Evolutionary conservation across 257 asterid species (phyloP).

Genomic region (Fraxinus excelsior): DNA sequence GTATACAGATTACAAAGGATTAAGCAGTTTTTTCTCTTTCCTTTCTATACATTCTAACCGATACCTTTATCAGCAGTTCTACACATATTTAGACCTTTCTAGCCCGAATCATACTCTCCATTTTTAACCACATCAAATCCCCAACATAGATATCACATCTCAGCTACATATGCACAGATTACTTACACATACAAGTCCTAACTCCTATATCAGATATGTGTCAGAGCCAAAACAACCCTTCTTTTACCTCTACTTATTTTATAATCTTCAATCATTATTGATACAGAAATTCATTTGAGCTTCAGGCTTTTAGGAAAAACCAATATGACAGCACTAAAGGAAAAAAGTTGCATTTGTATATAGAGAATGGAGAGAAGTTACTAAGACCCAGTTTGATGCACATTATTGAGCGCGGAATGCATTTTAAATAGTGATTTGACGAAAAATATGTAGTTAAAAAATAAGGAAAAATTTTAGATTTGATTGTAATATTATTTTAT

Average conservation of each 20-base stretch:
- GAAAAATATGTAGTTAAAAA: too few relatives aligned
- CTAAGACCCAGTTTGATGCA: too few relatives aligned
- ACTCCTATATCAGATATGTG: background rate
- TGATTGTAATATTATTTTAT: too few relatives aligned
- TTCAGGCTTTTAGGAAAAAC: background rate
- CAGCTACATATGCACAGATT: background rate
- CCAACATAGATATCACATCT: background rate
- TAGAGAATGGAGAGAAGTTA: background rate
- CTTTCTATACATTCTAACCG: background rate
- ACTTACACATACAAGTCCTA: background rate
- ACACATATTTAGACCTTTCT: background rate
- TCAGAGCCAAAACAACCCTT: too few relatives aligned
- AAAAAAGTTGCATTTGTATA: background rate
- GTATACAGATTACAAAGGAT: too few relatives aligned
- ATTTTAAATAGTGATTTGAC: too few relatives aligned
- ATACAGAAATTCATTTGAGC: background rate
- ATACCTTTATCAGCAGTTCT: background rate
- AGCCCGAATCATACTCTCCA: too few relatives aligned
- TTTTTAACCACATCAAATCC: background rate
- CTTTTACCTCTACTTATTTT: background rate
- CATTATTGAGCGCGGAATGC: too few relatives aligned
- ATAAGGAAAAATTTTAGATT: too few relatives aligned
- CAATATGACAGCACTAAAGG: background rate
- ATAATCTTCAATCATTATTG: background rate
- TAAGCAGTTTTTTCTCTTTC: background rate